Base-by-base conservation (phyloP, 345 rosid species). In the Gossypium ekmanianum region DNA sequence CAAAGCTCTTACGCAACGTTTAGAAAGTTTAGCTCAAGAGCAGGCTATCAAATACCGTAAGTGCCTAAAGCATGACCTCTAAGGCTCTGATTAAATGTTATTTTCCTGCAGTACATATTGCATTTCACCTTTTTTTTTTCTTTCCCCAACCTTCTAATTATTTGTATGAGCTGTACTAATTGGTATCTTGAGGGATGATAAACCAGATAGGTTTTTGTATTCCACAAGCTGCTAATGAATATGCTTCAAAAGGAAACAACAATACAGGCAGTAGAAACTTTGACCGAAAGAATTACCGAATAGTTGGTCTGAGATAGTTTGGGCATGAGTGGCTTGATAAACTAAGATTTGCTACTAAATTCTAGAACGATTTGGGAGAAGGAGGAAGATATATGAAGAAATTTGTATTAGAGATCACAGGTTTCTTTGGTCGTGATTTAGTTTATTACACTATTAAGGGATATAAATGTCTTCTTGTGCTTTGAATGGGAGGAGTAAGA, bases 11-110 rank as follows among this genome's bases (percentile, higher is more conserved):
- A 87, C 86, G 82, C 95, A 88, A 62, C 95, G 98, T 4, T 67
- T 94, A 43, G 95, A 91, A 78, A 94, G 81, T 82, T 76, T 92
- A 74, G 84, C 97, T 67, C 94, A 90, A 71, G 97, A 94, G 83
- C 89, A 92, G 74, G 84, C 86, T 72, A 90, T 92, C 79, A 94
- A 91, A 87, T 84, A 84, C 77, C 61, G 98, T 92, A 80, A 83
- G 97, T 85, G 43, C 75, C 45, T 65, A n/a, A 55, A 5, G 59
- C n/a, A 74, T 24, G 52, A 34, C 12, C 45, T 34, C 67, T 16
- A 50, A 18, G 69, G 27, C 55, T 52, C 9, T 20, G 26, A 10
- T n/a, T 11, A 27, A 17, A 26, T 34, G 26, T 54, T n/a, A 9
- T 41, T 51, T 68, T 56, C 41, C 61, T 62, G 75, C 56, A 73